phyloP scores from a whole-genome alignment of 2,329 filamentous ascomycete genomes.

The Podosphaera fusca region DNA sequence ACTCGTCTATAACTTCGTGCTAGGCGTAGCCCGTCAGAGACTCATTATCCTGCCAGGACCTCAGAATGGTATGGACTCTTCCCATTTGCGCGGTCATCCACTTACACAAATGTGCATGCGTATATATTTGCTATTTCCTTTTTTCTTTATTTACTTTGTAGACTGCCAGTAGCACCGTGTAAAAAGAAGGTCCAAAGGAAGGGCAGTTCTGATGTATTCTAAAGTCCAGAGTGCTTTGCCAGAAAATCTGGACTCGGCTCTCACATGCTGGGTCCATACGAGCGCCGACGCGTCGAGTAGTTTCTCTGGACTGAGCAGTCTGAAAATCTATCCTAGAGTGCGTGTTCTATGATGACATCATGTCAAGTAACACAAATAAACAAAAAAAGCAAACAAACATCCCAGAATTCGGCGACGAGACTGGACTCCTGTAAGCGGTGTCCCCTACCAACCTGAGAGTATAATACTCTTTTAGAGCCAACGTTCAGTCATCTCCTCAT shows the following conservation, averaged over 20 bases:
- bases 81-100: neutral
- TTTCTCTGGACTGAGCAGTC: neutral
- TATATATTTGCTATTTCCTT: no score
- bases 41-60: neutral
- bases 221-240: neutral
- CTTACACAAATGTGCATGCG: no score
- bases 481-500: no score
- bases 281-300: neutral
- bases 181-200: neutral
- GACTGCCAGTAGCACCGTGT: neutral
- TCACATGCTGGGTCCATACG: neutral
- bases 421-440: no score
- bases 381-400: neutral
- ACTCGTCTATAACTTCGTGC: neutral
- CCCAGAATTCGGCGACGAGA: no score
- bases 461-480: no score
- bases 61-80: neutral
- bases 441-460: no score
- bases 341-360: neutral
- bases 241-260: neutral
- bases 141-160: neutral
- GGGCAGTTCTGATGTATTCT: neutral
- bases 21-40: neutral
- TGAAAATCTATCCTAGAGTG: neutral
- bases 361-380: neutral